Evolutionary conservation across 1,284 basidiomycete genomes (phyloP).

Genomic region (Moesziomyces antarcticus): DNA sequence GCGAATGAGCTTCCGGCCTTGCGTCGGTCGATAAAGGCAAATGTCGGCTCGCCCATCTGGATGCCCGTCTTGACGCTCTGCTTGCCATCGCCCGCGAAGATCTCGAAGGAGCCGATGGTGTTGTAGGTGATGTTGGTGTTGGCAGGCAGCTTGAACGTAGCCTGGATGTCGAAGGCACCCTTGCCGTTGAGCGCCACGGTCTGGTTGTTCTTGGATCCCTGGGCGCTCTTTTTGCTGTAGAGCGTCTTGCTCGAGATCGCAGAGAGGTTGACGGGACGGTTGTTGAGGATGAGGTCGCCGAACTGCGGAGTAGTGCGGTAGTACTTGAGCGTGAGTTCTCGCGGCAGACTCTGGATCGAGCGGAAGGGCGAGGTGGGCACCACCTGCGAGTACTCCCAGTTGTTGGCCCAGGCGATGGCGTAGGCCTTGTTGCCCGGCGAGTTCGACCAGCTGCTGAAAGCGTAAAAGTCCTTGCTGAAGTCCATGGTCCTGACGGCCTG

Average conservation of each 20-base stretch:
- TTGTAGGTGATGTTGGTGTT: slow-evolving; percentile 34
- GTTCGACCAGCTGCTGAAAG: slow-evolving; percentile 68
- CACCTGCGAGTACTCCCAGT: slow-evolving; percentile 69
- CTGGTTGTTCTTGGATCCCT: slow-evolving; percentile 40
- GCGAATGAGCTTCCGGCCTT: slow-evolving; percentile 58
- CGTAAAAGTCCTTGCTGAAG: slow-evolving; percentile 70
- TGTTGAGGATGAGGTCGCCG: slow-evolving; percentile 65
- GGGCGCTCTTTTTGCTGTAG: slow-evolving; percentile 16
- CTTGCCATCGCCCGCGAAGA: slow-evolving; percentile 31
- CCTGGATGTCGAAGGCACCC: slow-evolving; percentile 66
- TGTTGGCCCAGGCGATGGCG: slow-evolving; percentile 69
- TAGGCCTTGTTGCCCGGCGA: slow-evolving; percentile 56
- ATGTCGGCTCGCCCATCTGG: slow-evolving; percentile 59
- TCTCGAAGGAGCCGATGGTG: slow-evolving; percentile 43
- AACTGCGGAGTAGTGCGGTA: slow-evolving; percentile 55
- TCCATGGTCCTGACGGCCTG: slow-evolving; percentile 64
- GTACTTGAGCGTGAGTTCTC: slow-evolving; percentile 63
- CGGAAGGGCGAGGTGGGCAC: slow-evolving; percentile 69
- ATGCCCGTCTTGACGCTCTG: slow-evolving; percentile 50
- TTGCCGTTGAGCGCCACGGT: slow-evolving; percentile 57
- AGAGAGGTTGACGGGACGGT: slow-evolving; percentile 61
- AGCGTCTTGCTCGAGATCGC: slow-evolving; percentile 49
- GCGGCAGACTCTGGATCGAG: slow-evolving; percentile 66
- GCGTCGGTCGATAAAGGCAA: slow-evolving; percentile 66
- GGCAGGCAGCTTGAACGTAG: slow-evolving; percentile 56